Evolutionary conservation across 1,284 basidiomycete species (phyloP).

Genomic region (Melampsora americana): DNA sequence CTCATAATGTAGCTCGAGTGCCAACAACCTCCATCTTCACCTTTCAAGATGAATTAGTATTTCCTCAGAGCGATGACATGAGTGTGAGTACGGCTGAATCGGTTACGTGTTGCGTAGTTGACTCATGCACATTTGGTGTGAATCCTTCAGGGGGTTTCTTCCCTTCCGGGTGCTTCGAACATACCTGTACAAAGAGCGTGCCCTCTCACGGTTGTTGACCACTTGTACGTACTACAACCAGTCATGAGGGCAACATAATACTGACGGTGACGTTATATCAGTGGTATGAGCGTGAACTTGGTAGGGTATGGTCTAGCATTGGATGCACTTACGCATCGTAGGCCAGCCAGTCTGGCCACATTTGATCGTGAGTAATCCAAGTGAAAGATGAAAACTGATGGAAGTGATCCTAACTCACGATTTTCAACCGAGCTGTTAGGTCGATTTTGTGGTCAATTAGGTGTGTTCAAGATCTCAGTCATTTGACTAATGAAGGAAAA

Average conservation of each 20-base stretch:
- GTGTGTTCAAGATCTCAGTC: too few species aligned
- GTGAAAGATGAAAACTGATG: neutral
- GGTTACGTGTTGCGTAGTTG: neutral
- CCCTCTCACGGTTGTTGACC: neutral
- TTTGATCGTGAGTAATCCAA: constrained; percentile 19
- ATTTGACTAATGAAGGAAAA: too few species aligned
- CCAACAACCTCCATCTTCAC: constrained; percentile 45
- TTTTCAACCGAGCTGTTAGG: constrained; percentile 6
- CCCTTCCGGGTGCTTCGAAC: constrained; percentile 16
- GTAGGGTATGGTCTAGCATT: constrained; percentile 25
- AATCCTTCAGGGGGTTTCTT: constrained; percentile 16
- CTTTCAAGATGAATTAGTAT: constrained; percentile 45
- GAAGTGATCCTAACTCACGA: neutral
- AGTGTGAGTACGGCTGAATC: neutral
- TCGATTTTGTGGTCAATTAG: neutral
- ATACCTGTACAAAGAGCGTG: constrained; percentile 23
- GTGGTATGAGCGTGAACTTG: constrained; percentile 3
- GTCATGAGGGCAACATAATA: neutral
- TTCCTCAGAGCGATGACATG: constrained; percentile 27
- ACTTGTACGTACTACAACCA: constrained; percentile 15
- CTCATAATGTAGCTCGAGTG: constrained; percentile 27
- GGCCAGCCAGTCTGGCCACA: constrained; percentile 8
- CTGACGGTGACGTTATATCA: neutral
- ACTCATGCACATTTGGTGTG: neutral
- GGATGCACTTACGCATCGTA: constrained; percentile 19